These are phyloP conservation scores for Pouteria glomerata DNA, from an alignment of 148 eudicot species.

Conservation along the genomic window DNA sequence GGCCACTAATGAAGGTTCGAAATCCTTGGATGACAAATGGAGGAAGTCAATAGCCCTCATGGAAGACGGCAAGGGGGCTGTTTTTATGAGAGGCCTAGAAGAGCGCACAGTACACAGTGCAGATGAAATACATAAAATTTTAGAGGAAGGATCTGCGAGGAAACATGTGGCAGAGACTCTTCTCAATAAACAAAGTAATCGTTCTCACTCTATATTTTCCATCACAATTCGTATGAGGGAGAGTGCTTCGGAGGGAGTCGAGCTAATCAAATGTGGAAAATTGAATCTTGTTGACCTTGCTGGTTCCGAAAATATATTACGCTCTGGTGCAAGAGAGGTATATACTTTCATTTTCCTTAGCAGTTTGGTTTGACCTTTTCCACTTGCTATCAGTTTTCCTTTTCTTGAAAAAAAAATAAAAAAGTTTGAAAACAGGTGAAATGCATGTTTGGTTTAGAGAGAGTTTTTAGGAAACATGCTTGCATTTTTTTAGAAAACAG, in stretches of 20 bases:
- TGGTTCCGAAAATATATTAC: too few species aligned
- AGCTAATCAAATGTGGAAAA: constrained; percentile 39
- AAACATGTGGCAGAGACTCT: constrained; percentile 34
- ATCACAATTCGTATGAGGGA: constrained; percentile 36
- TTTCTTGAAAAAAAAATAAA: too few species aligned
- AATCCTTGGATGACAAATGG: constrained; percentile 22
- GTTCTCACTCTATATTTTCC: constrained; percentile 48
- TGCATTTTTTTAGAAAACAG: too few species aligned
- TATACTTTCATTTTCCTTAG: too few species aligned
- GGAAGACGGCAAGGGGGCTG: constrained; percentile 51
- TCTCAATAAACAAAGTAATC: constrained; percentile 36
- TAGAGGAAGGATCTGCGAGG: constrained; percentile 29
- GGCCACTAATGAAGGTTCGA: constrained; percentile 22
- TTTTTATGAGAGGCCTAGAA: constrained; percentile 35
- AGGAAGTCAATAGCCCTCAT: constrained; percentile 32
- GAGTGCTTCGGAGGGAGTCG: constrained; percentile 28
- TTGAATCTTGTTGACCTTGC: too few species aligned
- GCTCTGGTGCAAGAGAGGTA: too few species aligned
- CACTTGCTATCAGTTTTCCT: too few species aligned
- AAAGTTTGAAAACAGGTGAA: too few species aligned
- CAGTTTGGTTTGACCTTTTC: too few species aligned
- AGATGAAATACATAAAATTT: constrained; percentile 29
- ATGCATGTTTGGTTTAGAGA: too few species aligned
- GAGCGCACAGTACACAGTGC: constrained; percentile 29
- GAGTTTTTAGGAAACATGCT: too few species aligned